A percentile compares a stretch with the other conserved stretches of the same genome.
Conservation (phyloP, 2,329 filamentous ascomycete genomes). For the Didymosphaeria variabile region DNA sequence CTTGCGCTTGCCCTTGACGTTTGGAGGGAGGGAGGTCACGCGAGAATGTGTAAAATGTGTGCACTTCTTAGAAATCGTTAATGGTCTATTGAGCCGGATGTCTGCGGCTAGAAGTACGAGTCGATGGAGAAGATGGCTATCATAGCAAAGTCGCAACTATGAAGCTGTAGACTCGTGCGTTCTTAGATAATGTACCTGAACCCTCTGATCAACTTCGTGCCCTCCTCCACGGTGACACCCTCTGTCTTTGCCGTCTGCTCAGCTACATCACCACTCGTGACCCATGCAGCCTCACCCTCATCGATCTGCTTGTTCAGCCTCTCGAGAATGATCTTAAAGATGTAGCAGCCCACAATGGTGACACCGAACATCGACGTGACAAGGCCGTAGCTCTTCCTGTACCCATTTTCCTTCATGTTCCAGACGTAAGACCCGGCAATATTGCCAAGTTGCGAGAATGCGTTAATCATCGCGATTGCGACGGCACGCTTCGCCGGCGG, state of each 20-base stretch:
- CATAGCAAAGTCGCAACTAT: background rate
- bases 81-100: background rate
- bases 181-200: constrained; percentile 45
- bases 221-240: constrained; percentile 41
- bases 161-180: background rate
- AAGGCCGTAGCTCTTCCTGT: constrained; percentile 71
- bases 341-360: constrained; percentile 61
- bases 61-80: background rate
- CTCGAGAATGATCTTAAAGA: constrained; percentile 40
- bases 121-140: background rate
- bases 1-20: background rate
- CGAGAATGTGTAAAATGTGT: background rate
- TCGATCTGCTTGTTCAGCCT: constrained; percentile 45
- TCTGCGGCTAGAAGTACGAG: background rate
- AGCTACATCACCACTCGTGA: constrained; percentile 37
- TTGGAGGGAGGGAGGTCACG: background rate
- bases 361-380: constrained; percentile 71
- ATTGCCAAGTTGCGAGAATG: constrained; percentile 50
- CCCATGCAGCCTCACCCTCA: constrained; percentile 40
- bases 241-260: constrained; percentile 42
- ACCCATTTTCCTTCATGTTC: constrained; percentile 67
- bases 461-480: constrained; percentile 69
- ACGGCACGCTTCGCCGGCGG: constrained; percentile 69
- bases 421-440: constrained; percentile 70
- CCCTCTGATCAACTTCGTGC: constrained; percentile 35